phyloP scores from a whole-genome alignment of 257 asterid species.

The Solanum clarkiae region DNA sequence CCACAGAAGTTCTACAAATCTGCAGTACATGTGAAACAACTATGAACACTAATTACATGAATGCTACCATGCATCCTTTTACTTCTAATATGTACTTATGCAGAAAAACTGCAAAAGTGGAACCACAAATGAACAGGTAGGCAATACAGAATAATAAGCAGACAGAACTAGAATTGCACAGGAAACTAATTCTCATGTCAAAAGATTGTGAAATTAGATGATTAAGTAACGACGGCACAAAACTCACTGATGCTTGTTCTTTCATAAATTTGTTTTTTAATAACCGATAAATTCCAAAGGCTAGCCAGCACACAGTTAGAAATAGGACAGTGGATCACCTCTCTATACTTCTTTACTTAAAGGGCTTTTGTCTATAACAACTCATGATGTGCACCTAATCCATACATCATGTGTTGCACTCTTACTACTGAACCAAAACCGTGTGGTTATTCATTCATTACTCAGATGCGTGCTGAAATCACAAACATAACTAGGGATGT shows the following conservation, averaged over 20 bases:
- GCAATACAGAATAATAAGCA: not conserved
- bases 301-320: not conserved
- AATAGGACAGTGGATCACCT: not conserved
- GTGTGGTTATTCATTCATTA: not conserved
- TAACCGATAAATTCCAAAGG: not conserved
- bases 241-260: not conserved
- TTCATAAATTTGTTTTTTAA: not conserved
- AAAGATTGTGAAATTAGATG: not conserved
- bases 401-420: not conserved
- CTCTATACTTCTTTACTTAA: not conserved
- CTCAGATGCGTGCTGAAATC: not conserved
- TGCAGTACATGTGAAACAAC: constrained; percentile 27
- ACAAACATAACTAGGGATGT: not conserved
- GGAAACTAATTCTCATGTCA: not conserved
- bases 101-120: not conserved
- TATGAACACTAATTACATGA: not conserved
- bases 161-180: not conserved
- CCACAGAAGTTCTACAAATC: constrained; percentile 95
- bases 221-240: not conserved
- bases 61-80: not conserved
- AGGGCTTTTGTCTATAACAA: not conserved
- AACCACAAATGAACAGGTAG: not conserved
- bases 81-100: not conserved
- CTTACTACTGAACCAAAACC: not conserved
- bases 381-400: not conserved